Percentiles rank a stretch among this genome's conserved stretches.
Conservation (phyloP, 1,284 basidiomycete species). For the Moesziomyces sp. region DNA sequence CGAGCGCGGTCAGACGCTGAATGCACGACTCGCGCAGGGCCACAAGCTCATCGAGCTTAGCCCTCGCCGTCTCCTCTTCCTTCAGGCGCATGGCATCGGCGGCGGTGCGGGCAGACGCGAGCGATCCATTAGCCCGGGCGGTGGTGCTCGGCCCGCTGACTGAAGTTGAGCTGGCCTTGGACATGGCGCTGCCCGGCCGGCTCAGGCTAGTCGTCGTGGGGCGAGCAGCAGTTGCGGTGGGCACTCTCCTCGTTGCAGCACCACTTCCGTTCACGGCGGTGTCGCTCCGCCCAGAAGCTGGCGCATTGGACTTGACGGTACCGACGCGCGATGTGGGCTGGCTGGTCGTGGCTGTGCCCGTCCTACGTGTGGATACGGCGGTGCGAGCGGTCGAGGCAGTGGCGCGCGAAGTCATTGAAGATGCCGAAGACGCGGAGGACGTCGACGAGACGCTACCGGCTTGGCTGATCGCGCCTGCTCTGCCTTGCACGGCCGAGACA, state of each 20-base stretch:
- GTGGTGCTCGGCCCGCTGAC: conserved; percentile 7
- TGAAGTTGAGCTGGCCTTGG: conserved; percentile 39
- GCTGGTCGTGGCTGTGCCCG: conserved; percentile 14
- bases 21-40: conserved; percentile 22
- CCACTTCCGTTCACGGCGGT: conserved; percentile 12
- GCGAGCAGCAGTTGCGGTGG: conserved; percentile 6
- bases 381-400: conserved; percentile 38
- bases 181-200: conserved; percentile 43
- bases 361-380: conserved; percentile 28
- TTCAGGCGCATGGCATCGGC: conserved; percentile 40
- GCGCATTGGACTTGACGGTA: conserved; percentile 10
- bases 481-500: conserved; percentile 7
- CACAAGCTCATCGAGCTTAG: conserved; percentile 23
- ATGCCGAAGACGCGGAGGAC: conserved; percentile 27
- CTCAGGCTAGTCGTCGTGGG: conserved; percentile 14
- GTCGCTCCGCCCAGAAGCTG: conserved; percentile 5
- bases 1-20: conserved; percentile 19
- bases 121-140: conserved; percentile 18
- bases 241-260: conserved; percentile 7
- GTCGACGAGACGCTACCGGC: conserved; percentile 45
- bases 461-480: conserved; percentile 34
- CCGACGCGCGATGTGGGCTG: conserved; percentile 12
- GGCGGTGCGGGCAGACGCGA: conserved; percentile 28
- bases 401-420: conserved; percentile 31
- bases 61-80: conserved; percentile 20